These are phyloP conservation scores for Epichloe scottii DNA, from an alignment of 2,329 filamentous ascomycete species.

Conservation along the genomic window DNA sequence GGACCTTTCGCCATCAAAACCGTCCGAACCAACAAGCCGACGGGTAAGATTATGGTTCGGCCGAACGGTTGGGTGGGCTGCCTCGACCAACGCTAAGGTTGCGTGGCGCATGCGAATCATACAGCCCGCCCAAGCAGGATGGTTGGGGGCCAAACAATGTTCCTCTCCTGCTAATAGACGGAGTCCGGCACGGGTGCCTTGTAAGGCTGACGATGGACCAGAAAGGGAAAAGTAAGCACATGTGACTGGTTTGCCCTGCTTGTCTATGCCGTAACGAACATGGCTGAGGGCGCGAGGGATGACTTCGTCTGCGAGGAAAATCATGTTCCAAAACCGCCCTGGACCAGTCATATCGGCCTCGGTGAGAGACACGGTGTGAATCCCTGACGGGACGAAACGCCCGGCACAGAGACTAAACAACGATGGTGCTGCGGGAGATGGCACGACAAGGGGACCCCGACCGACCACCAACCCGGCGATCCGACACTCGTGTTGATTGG, in stretches of 20 bases:
- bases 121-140: neutral
- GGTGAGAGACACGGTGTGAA: too few species aligned
- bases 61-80: neutral
- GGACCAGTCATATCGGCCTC: too few species aligned
- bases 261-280: too few species aligned
- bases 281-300: too few species aligned
- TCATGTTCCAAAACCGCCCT: too few species aligned
- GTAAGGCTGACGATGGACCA: slow-evolving; percentile 6
- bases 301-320: neutral
- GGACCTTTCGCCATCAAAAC: neutral
- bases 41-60: neutral
- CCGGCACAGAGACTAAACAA: too few species aligned
- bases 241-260: neutral
- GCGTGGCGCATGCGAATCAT: slow-evolving; percentile 4
- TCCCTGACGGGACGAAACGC: too few species aligned
- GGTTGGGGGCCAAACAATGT: slow-evolving; percentile 1
- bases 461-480: too few species aligned
- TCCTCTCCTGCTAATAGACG: slow-evolving; percentile 1
- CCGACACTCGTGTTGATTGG: too few species aligned
- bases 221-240: slow-evolving; percentile 1
- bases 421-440: too few species aligned
- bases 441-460: too few species aligned
- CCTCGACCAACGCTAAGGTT: neutral
- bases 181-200: slow-evolving; percentile 1
- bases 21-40: neutral